Evolutionary conservation across 108 stramenopile genomes (phyloP).

Genomic region (Asterionellopsis glacialis): DNA sequence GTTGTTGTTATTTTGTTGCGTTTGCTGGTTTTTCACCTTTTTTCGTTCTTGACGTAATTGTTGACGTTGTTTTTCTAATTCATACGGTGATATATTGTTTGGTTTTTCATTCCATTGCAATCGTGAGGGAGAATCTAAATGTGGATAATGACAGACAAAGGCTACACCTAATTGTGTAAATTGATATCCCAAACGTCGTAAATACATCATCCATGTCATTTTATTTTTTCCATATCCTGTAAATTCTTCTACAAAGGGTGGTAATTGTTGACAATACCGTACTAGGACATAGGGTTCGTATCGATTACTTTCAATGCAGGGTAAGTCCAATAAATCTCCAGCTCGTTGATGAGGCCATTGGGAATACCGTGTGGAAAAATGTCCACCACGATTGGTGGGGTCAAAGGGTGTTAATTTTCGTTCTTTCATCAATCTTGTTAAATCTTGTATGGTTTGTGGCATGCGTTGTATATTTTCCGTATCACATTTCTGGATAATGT

Average conservation of each 20-base stretch:
- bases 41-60: neutral
- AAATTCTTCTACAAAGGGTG: slow-evolving; percentile 74
- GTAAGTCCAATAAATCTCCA: slow-evolving; percentile 37
- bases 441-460: slow-evolving; percentile 37
- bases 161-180: slow-evolving; percentile 63
- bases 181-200: slow-evolving; percentile 50
- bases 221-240: slow-evolving; percentile 86
- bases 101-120: slow-evolving; percentile 68
- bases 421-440: slow-evolving; percentile 22
- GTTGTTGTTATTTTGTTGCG: neutral
- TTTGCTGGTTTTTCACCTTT: neutral
- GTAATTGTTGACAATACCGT: slow-evolving; percentile 64
- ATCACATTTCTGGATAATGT: slow-evolving; percentile 36
- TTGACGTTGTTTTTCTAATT: neutral
- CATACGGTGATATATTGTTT: slow-evolving; percentile 11
- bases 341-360: slow-evolving; percentile 46
- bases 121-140: slow-evolving; percentile 58
- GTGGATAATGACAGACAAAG: slow-evolving; percentile 81
- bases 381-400: slow-evolving; percentile 78
- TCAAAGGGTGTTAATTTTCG: slow-evolving; percentile 57
- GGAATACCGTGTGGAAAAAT: slow-evolving; percentile 67
- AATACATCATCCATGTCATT: slow-evolving; percentile 79
- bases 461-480: slow-evolving; percentile 59
- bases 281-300: slow-evolving; percentile 83
- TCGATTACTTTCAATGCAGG: slow-evolving; percentile 70